These are phyloP conservation scores for Asparagopsis taxiformis DNA, from an alignment of 31 red algal genomes.

Conservation along the genomic window DNA sequence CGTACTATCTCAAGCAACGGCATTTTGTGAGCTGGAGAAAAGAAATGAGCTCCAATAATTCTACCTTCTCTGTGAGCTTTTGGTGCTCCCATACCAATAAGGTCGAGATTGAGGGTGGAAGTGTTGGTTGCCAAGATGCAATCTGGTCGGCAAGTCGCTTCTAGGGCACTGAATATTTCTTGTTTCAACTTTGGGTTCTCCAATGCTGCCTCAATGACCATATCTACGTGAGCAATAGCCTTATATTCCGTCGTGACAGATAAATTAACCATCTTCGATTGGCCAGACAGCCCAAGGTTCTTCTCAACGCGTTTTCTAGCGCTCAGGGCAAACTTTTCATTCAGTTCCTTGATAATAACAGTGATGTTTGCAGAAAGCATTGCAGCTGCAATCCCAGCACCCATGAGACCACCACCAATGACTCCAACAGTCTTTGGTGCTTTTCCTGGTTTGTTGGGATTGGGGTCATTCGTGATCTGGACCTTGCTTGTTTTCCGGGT, in stretches of 20 bases:
- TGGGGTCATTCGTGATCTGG: conserved; percentile 23
- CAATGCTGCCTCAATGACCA: conserved; percentile 96
- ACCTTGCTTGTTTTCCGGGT: conserved; percentile 70
- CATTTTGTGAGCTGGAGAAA: conserved; percentile 97
- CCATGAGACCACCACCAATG: conserved; percentile 98
- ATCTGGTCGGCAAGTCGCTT: conserved; percentile 41
- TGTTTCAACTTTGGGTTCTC: conserved; percentile 92
- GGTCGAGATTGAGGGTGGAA: conserved; percentile 90
- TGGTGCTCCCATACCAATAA: conserved; percentile 82
- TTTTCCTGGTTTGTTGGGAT: conserved; percentile 22
- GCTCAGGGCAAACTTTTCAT: conserved; percentile 55
- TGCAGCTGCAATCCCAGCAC: conserved; percentile 91
- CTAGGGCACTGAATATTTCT: conserved; percentile 85
- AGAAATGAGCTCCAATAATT: conserved; percentile 95
- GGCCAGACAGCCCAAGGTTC: conserved; percentile 39
- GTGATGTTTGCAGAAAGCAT: conserved; percentile 55
- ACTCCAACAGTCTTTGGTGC: conserved; percentile 64
- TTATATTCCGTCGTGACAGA: conserved; percentile 68
- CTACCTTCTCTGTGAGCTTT: conserved; percentile 62
- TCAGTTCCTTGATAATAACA: conserved; percentile 94
- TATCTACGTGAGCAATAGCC: conserved; percentile 53
- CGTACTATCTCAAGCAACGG: conserved; percentile 96
- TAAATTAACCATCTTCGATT: conserved; percentile 26
- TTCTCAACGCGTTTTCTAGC: conserved; percentile 70
- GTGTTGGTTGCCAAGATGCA: conserved; percentile 98